These are phyloP conservation scores for Neurospora hispaniola DNA, from an alignment of 495 filamentous ascomycete genomes.

Conservation along the genomic window DNA sequence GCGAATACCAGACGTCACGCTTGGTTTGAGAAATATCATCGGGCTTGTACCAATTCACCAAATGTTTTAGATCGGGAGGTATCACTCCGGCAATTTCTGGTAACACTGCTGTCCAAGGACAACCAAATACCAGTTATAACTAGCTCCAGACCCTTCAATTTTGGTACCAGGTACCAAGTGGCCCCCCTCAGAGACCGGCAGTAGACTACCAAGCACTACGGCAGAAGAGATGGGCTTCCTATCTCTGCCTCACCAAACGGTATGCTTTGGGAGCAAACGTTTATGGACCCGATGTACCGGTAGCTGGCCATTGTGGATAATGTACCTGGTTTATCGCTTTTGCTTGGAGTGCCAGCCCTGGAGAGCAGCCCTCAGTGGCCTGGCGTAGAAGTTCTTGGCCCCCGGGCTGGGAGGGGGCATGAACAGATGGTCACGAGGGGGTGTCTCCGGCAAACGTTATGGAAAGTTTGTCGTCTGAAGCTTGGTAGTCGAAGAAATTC, in stretches of 20 bases:
- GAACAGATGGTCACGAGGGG: background rate
- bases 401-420: background rate
- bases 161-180: background rate
- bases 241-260: background rate
- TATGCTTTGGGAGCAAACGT: background rate
- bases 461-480: background rate
- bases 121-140: background rate
- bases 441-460: too few relatives aligned
- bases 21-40: background rate
- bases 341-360: background rate
- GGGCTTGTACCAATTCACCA: background rate
- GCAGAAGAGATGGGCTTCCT: background rate
- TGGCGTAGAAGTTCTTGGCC: background rate
- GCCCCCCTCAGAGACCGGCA: background rate
- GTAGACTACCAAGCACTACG: background rate
- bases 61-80: background rate
- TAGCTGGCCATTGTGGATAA: too few relatives aligned
- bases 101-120: background rate
- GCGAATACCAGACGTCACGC: background rate
- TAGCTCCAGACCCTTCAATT: background rate
- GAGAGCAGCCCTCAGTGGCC: background rate
- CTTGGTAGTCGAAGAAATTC: background rate
- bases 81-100: background rate
- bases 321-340: background rate
- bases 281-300: background rate